Percentiles rank a stretch among this genome's conserved stretches.
Evolutionary conservation across 1,139 yeast species (phyloP).

Genomic region (Suhomyces atakaporum): DNA sequence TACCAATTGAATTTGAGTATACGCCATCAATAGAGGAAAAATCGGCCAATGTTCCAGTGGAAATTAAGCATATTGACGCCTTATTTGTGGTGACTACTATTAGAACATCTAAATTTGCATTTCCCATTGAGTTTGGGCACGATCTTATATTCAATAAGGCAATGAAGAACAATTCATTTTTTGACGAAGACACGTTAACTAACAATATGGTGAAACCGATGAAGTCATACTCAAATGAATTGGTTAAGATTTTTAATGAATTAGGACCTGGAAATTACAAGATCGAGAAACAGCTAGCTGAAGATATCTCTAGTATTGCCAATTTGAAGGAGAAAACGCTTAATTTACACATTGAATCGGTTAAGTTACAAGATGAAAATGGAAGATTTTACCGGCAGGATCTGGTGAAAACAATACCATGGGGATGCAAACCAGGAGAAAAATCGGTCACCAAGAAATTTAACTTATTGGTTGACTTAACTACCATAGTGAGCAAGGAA

Average conservation of each 20-base stretch:
- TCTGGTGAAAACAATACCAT: constrained; percentile 2
- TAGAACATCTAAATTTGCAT: constrained; percentile 19
- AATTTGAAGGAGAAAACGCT: constrained; percentile 30
- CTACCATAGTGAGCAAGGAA: constrained; percentile 7
- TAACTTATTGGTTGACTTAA: constrained; percentile 12
- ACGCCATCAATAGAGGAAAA: constrained; percentile 6
- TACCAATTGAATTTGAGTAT: constrained; percentile 31
- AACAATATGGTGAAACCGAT: constrained; percentile 28
- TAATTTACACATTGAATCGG: constrained; percentile 24
- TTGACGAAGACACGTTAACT: constrained; percentile 29
- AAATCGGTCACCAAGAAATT: constrained; percentile 7
- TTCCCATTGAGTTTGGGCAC: constrained; percentile 26
- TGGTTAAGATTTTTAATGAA: constrained; percentile 22
- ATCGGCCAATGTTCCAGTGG: constrained; percentile 18
- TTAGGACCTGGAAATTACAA: constrained; percentile 30
- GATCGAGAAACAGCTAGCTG: constrained; percentile 32
- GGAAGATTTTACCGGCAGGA: not conserved
- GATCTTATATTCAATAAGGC: constrained; percentile 22
- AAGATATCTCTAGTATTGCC: constrained; percentile 36
- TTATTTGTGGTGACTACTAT: constrained; percentile 24
- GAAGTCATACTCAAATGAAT: constrained; percentile 21
- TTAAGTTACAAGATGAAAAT: constrained; percentile 2
- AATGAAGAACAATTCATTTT: constrained; percentile 11
- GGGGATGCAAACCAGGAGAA: constrained; percentile 7
- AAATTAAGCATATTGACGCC: constrained; percentile 17